Conservation (phyloP, 78 protist genomes). For the Protostelium mycophagum region DNA sequence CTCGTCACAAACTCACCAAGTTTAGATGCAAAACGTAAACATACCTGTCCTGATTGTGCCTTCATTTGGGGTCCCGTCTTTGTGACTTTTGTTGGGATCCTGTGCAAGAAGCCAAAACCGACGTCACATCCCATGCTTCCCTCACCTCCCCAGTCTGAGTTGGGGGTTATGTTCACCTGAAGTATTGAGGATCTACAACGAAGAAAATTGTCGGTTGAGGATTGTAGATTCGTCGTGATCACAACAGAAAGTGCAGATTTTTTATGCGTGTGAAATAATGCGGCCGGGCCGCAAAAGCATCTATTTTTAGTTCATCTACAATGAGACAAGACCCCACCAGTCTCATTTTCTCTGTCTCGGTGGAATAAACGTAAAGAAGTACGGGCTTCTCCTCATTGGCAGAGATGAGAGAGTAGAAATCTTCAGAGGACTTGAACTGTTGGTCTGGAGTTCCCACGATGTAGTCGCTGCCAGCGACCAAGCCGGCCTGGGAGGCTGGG, state of each 20-base stretch:
- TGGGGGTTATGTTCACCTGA: background rate
- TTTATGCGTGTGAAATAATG: too few species aligned
- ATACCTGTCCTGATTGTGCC: too few species aligned
- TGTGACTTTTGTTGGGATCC: background rate
- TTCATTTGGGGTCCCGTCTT: background rate
- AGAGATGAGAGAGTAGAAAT: conserved; percentile 45
- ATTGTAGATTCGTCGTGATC: background rate
- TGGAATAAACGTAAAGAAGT: conserved; percentile 42
- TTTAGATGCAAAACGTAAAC: too few species aligned
- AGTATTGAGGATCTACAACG: background rate
- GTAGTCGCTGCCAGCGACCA: conserved; percentile 60
- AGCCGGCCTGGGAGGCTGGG: conserved; percentile 73
- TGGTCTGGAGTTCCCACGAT: conserved; percentile 69
- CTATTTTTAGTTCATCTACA: too few species aligned
- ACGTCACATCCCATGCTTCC: background rate
- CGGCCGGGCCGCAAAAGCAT: too few species aligned
- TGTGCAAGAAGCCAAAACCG: background rate
- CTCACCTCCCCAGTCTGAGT: background rate
- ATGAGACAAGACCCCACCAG: too few species aligned
- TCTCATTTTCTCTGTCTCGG: conserved; percentile 39
- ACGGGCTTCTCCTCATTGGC: conserved; percentile 38
- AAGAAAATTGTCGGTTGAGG: background rate
- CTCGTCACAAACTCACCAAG: background rate
- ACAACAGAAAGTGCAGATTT: too few species aligned
- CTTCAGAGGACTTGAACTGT: conserved; percentile 48